Evolutionary conservation across 2,329 filamentous ascomycete genomes (phyloP), one percentile per base, ranked within the genome.

Genomic region (Didymella lethalis): DNA sequence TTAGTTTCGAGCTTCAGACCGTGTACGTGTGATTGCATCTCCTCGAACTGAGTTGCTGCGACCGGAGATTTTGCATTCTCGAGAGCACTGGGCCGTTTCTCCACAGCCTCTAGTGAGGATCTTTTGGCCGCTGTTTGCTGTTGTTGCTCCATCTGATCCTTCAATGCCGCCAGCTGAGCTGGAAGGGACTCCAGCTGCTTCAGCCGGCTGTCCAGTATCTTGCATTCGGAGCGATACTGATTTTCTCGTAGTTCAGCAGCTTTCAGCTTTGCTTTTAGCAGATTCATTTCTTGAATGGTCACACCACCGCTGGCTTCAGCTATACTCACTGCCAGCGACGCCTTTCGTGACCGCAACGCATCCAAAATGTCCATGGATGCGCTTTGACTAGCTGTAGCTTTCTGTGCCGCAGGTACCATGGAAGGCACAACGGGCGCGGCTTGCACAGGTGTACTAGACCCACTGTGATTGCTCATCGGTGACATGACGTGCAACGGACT

Each of bases 391-490:
- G 14, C 20, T 7, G 10, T 2, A 16, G 28, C 29, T 12, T 23
- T 48, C 38, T 44, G 55, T 38, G 12, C 20, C 11, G 18, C 14
- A 16, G 69, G 62, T 3, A 66, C 8, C 65, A 74, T 74, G 1
- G 65, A 65, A 20, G 72, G 68, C 4, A 60, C 68, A 7, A 38
- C 52, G 23, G 67, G 69, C 4, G 65, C 68, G 20, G 29, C 52
- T 20, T 61, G 66, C 25, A 59, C 49, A 11, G 72, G 68, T 18
- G 67, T 71, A 3, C 63, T 68, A 12, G 48, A 48, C 11, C 66
- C 62, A 48, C 65, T 73, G 8, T 51, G 64, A 50, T 51, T 45
- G 10, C 48, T 57, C 31, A 46, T 46, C 3, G 61, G 36, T 18
- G 66, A 67, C 40, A 54, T 50, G 2, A 57, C 51, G n/a, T 59